These are phyloP conservation scores for Hortiboletus campestris DNA, from an alignment of 768 basidiomycete genomes.

Conservation along the genomic window DNA sequence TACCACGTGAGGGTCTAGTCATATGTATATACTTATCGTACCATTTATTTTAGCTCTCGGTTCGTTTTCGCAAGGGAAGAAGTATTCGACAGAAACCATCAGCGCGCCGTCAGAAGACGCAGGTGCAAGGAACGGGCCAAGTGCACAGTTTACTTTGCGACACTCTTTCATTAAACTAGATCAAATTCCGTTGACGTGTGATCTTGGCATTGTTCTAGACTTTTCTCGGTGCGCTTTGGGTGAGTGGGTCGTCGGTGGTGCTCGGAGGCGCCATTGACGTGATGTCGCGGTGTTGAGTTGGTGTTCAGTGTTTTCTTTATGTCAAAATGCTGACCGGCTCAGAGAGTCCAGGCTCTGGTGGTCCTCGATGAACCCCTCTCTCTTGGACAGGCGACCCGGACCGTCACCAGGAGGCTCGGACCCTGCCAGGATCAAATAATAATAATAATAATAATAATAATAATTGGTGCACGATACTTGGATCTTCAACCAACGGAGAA, in stretches of 20 bases:
- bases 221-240: background rate
- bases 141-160: background rate
- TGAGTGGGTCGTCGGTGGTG: background rate
- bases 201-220: background rate
- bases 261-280: background rate
- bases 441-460: too few species aligned
- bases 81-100: background rate
- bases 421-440: background rate
- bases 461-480: background rate
- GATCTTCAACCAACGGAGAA: background rate
- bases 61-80: background rate
- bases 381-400: background rate
- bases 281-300: conserved; percentile 11
- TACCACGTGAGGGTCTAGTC: conserved; percentile 16
- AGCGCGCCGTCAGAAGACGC: background rate
- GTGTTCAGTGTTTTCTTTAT: background rate
- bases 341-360: background rate
- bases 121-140: background rate
- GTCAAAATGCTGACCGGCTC: background rate
- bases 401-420: background rate
- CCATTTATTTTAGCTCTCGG: background rate
- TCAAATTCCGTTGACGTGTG: background rate
- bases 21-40: conserved; percentile 1
- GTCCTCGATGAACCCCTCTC: background rate
- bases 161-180: background rate